phyloP scores from a whole-genome alignment of 2,329 filamentous ascomycete species.

The Aspergillus thermomutatus region DNA sequence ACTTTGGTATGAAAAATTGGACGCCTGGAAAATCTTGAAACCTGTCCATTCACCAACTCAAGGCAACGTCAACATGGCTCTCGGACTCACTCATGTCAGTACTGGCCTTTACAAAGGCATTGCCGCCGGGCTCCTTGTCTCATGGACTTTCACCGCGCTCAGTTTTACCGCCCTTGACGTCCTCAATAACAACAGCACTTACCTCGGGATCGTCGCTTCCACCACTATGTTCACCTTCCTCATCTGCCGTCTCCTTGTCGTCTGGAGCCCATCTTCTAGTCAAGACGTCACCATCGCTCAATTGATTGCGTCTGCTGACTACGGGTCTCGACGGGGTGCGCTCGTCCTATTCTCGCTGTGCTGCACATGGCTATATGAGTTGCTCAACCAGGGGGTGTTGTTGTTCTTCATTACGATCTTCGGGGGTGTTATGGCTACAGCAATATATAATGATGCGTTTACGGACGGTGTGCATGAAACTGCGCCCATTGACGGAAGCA shows the following conservation, averaged over 20 bases:
- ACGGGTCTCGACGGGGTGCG: constrained; percentile 6
- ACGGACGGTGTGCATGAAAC: too few relatives aligned
- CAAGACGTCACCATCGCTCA: constrained; percentile 8
- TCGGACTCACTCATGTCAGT: too few relatives aligned
- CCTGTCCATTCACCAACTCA: too few relatives aligned
- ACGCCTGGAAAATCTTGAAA: too few relatives aligned
- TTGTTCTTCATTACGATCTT: constrained; percentile 12
- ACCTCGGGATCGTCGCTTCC: constrained; percentile 7
- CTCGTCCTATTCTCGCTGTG: constrained; percentile 5
- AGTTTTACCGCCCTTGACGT: constrained; percentile 14
- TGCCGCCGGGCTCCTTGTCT: constrained; percentile 1
- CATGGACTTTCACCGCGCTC: constrained; percentile 10
- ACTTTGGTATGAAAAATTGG: too few relatives aligned
- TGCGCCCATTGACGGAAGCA: background rate
- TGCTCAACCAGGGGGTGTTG: constrained; percentile 4
- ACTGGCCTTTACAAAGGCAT: too few relatives aligned
- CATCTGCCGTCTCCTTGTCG: constrained; percentile 10
- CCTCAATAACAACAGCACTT: constrained; percentile 9
- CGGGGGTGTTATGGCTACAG: constrained; percentile 6
- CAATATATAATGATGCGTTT: constrained; percentile 7
- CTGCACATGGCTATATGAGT: constrained; percentile 10
- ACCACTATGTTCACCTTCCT: constrained; percentile 19
- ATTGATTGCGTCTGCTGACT: constrained; percentile 9
- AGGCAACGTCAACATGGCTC: too few relatives aligned
- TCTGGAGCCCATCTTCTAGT: background rate